A percentile compares a stretch with the other conserved stretches of the same genome.
Conservation (phyloP, 805 yeast genomes). For the Sugiyamaella smithiae region DNA sequence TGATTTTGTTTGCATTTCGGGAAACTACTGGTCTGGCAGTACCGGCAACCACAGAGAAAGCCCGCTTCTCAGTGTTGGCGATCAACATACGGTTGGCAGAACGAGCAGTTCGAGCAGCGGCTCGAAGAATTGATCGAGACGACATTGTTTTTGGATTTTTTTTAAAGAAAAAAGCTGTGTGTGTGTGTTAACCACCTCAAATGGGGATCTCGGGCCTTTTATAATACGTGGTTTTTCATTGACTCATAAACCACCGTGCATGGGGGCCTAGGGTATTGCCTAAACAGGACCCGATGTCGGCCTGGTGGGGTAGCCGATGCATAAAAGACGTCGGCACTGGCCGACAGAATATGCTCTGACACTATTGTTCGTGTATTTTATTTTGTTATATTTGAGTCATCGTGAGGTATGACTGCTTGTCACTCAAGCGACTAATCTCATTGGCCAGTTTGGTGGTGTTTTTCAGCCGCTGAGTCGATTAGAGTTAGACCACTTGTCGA, state of each 20-base stretch:
- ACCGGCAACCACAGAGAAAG: constrained; percentile 49
- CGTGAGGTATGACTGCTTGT: no score
- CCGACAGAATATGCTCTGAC: no score
- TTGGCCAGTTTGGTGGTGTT: no score
- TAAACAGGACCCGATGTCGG: constrained; percentile 3
- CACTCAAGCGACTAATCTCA: no score
- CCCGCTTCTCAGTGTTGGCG: constrained; percentile 51
- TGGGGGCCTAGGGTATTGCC: not conserved
- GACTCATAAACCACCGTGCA: constrained; percentile 1
- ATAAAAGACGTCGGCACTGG: no score
- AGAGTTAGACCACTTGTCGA: no score
- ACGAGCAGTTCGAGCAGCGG: constrained; percentile 42
- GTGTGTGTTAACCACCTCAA: not conserved
- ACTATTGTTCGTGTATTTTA: no score
- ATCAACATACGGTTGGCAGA: constrained; percentile 41
- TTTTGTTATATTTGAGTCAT: no score
- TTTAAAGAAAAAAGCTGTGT: constrained; percentile 1
- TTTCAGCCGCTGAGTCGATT: no score
- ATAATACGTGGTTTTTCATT: constrained; percentile 4
- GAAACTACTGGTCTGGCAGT: constrained; percentile 56
- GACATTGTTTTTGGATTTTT: constrained; percentile 18
- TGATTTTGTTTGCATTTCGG: constrained; percentile 43
- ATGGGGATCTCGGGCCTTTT: not conserved
- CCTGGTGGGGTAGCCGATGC: no score
- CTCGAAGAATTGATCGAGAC: constrained; percentile 26